Base-by-base conservation (phyloP, 768 basidiomycete species). In the Rubroboletus satanas region DNA sequence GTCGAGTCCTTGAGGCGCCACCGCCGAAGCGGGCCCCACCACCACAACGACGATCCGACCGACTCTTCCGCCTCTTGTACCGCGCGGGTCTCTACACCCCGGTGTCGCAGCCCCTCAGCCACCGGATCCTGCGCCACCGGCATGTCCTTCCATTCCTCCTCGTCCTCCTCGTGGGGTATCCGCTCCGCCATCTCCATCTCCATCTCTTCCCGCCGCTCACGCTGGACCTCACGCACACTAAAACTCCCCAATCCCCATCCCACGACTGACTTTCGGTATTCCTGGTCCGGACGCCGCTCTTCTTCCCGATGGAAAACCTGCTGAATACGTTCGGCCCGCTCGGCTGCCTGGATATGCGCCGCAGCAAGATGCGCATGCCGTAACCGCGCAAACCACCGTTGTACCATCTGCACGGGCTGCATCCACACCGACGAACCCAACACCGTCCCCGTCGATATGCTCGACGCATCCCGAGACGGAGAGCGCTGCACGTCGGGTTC, bases 1-100 rank as follows among this genome's bases (percentile, higher is more conserved):
- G 90, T 91, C 57, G 87, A 81, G 63, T 93, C 90, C 60, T 85
- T 81, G 60, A 92, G 68, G 44, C 90, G 76, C 90, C 88, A 92
- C 29, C 78, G 76, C 44, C 79, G 75, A 21, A 92, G 69, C 3
- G 90, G 88, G 0, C 87, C 87, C 88, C 88, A 90, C 85, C 88
- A 89, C 84, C 83, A 90, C 56, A 88, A 57, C 7, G 87, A 87
- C 32, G 66, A 65, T 12, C 62, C 54, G 2, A 44, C 55, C 28
- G 42, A 46, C 51, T 56, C 52, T 4, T 57, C 56, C 14, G 47
- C 36, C 15, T 31, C 38, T 26, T 9, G 23, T 21, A 58, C 51
- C 8, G 56, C 48, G 28, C 33, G 55, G 23, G 7, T 21, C 28
- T 44, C 57, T 1, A 7, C 8, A 11, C 29, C 49, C 5, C 61